A percentile compares a stretch with the other conserved stretches of the same genome.
phyloP scores from a whole-genome alignment of 2,329 filamentous ascomycete genomes.

The Penicillium sp. region DNA sequence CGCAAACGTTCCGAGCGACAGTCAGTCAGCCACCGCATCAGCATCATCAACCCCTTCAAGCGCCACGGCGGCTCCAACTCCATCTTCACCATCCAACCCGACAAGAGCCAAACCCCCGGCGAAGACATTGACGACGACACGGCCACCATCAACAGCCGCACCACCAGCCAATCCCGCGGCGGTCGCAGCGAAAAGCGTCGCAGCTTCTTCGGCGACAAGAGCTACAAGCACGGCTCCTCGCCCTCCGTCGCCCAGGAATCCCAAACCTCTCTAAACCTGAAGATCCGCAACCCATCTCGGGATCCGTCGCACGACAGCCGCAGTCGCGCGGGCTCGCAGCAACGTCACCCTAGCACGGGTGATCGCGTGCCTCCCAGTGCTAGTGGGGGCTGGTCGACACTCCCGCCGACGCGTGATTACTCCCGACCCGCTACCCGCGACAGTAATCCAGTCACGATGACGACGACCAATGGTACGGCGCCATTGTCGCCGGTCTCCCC shows the following conservation, averaged over 20 bases:
- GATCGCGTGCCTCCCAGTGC: conserved; percentile 23
- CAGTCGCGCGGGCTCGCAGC: conserved; percentile 32
- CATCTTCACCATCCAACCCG: conserved; percentile 36
- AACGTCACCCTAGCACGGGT: conserved; percentile 22
- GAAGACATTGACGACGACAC: conserved; percentile 37
- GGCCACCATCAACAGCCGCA: conserved; percentile 40
- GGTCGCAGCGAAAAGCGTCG: conserved; percentile 41
- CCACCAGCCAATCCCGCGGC: conserved; percentile 37
- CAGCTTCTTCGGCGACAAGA: conserved; percentile 42
- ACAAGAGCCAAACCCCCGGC: conserved; percentile 24
- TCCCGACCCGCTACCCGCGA: conserved; percentile 36
- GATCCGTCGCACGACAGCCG: conserved; percentile 33
- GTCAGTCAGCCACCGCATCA: conserved; percentile 44
- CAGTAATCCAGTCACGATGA: conserved; percentile 23
- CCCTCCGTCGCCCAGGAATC: conserved; percentile 33
- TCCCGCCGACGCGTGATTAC: conserved; percentile 37
- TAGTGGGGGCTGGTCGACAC: conserved; percentile 35
- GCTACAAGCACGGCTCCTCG: conserved; percentile 35
- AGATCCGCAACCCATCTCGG: conserved; percentile 31
- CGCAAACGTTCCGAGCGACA: conserved; percentile 39
- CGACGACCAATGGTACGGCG: conserved; percentile 16
- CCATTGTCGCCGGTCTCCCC: conserved; percentile 38
- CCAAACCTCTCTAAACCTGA: conserved; percentile 24
- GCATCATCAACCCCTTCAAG: conserved; percentile 48
- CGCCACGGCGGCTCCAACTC: conserved; percentile 42